Evolutionary conservation across 1,284 basidiomycete genomes (phyloP).

Genomic region (Salmacisia buchloeana): DNA sequence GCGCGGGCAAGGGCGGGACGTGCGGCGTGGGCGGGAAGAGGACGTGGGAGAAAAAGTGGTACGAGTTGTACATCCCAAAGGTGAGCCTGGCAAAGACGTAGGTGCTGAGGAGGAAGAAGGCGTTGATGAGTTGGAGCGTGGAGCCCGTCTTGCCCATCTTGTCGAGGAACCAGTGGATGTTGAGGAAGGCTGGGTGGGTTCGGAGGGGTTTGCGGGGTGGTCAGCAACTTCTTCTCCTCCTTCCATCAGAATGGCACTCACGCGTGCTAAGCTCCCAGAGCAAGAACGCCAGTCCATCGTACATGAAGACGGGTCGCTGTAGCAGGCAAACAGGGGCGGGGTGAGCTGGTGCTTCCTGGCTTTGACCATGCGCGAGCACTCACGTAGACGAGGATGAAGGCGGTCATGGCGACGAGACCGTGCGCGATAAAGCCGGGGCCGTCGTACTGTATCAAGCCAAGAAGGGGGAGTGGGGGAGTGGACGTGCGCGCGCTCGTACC

Average conservation of each 20-base stretch:
- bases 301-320: constrained; percentile 49
- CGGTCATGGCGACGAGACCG: constrained; percentile 45
- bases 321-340: too few species aligned
- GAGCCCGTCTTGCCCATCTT: constrained; percentile 51
- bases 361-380: neutral
- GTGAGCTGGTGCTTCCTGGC: neutral
- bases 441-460: constrained; percentile 28
- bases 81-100: constrained; percentile 49
- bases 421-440: constrained; percentile 51
- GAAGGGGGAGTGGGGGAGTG: neutral
- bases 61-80: constrained; percentile 49
- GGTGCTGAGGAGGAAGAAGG: constrained; percentile 39
- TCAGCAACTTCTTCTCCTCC: too few species aligned
- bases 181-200: constrained; percentile 47
- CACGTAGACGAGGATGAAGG: constrained; percentile 40
- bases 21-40: constrained; percentile 33
- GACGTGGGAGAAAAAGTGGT: constrained; percentile 38
- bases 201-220: constrained; percentile 8
- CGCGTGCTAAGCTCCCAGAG: constrained; percentile 50
- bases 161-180: constrained; percentile 53
- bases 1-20: constrained; percentile 18
- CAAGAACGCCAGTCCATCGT: constrained; percentile 50
- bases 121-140: constrained; percentile 49
- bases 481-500: neutral
- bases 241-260: constrained; percentile 10